These are phyloP conservation scores for Saturnispora hagleri DNA, from an alignment of 805 yeast genomes.

Conservation along the genomic window DNA sequence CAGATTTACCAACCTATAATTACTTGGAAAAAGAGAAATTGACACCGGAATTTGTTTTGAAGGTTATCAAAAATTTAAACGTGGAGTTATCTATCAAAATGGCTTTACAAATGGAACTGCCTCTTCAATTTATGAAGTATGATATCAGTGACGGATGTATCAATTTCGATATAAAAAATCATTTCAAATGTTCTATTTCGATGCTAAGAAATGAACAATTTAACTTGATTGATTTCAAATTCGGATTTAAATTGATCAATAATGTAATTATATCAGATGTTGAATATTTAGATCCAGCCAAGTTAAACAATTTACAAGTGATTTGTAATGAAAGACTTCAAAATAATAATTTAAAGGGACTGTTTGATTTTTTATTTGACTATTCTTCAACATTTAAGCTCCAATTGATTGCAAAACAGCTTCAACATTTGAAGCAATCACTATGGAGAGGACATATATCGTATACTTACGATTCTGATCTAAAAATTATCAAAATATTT, in stretches of 20 bases:
- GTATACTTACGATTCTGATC: slow-evolving; percentile 47
- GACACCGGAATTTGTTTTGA: slow-evolving; percentile 45
- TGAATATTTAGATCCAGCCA: slow-evolving; percentile 24
- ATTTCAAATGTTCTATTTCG: slow-evolving; percentile 72
- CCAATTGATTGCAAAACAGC: slow-evolving; percentile 48
- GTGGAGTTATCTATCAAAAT: slow-evolving; percentile 64
- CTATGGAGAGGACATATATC: slow-evolving; percentile 54
- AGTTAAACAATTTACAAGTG: slow-evolving; percentile 40
- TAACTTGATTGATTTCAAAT: slow-evolving; percentile 67
- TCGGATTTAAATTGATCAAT: slow-evolving; percentile 44
- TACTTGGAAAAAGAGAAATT: slow-evolving; percentile 43
- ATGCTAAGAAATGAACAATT: slow-evolving; percentile 62
- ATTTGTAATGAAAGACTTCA: slow-evolving; percentile 43
- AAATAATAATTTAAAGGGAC: slow-evolving; percentile 36
- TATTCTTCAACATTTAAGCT: slow-evolving; percentile 60
- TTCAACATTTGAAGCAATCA: slow-evolving; percentile 40
- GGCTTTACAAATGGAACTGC: slow-evolving; percentile 58
- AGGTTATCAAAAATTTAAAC: slow-evolving; percentile 60
- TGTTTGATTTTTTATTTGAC: slow-evolving; percentile 47
- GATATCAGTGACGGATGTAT: slow-evolving; percentile 69
- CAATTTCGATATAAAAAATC: slow-evolving; percentile 49
- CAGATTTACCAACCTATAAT: slow-evolving; percentile 59
- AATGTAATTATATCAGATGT: slow-evolving; percentile 22
- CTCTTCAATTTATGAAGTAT: slow-evolving; percentile 55
- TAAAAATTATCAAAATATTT: slow-evolving; percentile 43